phyloP scores from a whole-genome alignment of 2,329 filamentous ascomycete genomes.

The Phyllachora maydis region DNA sequence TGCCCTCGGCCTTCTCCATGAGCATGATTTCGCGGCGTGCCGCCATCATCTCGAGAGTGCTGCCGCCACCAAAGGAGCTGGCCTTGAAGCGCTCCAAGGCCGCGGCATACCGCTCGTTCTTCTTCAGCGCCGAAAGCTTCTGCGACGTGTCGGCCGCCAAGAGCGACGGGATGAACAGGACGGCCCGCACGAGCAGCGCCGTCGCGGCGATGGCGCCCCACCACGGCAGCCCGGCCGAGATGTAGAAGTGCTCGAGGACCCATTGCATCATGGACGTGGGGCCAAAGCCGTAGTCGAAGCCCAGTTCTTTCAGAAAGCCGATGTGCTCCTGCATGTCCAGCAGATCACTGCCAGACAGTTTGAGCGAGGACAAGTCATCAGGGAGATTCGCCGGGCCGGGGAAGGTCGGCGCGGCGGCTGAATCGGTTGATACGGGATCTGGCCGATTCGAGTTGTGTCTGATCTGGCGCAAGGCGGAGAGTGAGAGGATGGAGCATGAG shows the following conservation, averaged over 20 bases:
- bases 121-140: constrained; percentile 34
- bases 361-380: constrained; percentile 10
- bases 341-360: constrained; percentile 18
- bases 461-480: too few relatives aligned
- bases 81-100: constrained; percentile 27
- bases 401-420: constrained; percentile 7
- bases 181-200: constrained; percentile 40
- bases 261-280: constrained; percentile 55
- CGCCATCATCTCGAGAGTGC: constrained; percentile 24
- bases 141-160: constrained; percentile 39
- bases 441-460: constrained; percentile 10
- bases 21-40: constrained; percentile 22
- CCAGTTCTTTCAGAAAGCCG: constrained; percentile 65
- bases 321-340: constrained; percentile 50
- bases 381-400: constrained; percentile 3
- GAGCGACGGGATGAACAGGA: constrained; percentile 46
- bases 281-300: constrained; percentile 75
- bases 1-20: constrained; percentile 32
- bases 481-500: too few relatives aligned
- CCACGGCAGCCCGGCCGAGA: constrained; percentile 62
- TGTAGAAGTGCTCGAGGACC: constrained; percentile 63
- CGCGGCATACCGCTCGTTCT: constrained; percentile 32
- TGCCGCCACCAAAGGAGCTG: constrained; percentile 14
- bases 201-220: constrained; percentile 51
- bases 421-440: constrained; percentile 1